phyloP scores from a whole-genome alignment of 371 early-diverging fungal species.

The Apophysomyces sp. region DNA sequence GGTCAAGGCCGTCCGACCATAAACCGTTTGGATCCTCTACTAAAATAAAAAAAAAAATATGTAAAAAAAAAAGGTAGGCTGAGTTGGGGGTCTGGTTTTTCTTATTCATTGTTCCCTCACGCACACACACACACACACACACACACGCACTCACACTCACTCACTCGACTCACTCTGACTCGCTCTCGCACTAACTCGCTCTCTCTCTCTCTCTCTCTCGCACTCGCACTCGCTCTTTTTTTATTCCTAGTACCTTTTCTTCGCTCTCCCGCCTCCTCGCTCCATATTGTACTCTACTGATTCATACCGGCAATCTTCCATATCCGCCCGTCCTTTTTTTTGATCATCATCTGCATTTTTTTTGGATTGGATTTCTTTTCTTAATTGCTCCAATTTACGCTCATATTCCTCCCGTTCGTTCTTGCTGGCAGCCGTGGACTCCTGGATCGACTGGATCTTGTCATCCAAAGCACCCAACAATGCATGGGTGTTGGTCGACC shows the following conservation, averaged over 20 bases:
- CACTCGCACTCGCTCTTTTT: background rate
- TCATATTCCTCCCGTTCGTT: slow-evolving; percentile 48
- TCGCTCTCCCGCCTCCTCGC: slow-evolving; percentile 6
- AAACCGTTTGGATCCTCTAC: slow-evolving; percentile 41
- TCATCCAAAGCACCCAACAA: slow-evolving; percentile 67
- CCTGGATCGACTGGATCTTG: slow-evolving; percentile 60
- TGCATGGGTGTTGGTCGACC: slow-evolving; percentile 58
- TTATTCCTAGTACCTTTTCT: slow-evolving; percentile 5
- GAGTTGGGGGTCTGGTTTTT: background rate
- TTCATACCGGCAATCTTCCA: slow-evolving; percentile 4
- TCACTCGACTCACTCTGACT: background rate
- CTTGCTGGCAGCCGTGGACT: slow-evolving; percentile 56
- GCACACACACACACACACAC: background rate
- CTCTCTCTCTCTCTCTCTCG: background rate
- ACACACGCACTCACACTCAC: background rate
- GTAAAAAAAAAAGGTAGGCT: background rate
- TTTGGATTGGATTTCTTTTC: slow-evolving; percentile 35
- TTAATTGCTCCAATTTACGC: slow-evolving; percentile 42
- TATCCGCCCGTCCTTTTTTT: slow-evolving; percentile 15
- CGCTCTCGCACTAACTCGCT: background rate
- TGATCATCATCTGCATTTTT: slow-evolving; percentile 7
- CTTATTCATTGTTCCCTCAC: background rate
- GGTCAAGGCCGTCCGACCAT: slow-evolving; percentile 29
- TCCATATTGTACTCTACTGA: slow-evolving; percentile 4
- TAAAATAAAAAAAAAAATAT: slow-evolving; percentile 1